Conservation (phyloP, 108 stramenopile genomes). For the Asterionellopsis glacialis region DNA sequence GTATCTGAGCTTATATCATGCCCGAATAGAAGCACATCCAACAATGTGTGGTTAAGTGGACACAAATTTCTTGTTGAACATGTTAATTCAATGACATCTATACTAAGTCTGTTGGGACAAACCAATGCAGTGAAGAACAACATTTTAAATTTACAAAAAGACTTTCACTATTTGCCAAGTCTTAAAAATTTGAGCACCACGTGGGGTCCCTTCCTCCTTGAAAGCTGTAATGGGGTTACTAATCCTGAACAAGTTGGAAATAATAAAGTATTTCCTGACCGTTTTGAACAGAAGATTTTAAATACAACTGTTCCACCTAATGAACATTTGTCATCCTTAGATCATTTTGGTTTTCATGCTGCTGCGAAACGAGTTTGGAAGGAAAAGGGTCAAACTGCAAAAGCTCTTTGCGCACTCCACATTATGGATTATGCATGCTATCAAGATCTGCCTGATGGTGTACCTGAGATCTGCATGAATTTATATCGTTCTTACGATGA, state of each 20-base stretch:
- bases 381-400: slow-evolving; percentile 16
- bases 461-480: slow-evolving; percentile 19
- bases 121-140: too few species aligned
- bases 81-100: slow-evolving; percentile 10
- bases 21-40: too few species aligned
- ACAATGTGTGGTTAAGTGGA: not conserved
- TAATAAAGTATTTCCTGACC: not conserved
- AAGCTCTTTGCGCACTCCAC: slow-evolving; percentile 29
- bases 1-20: slow-evolving; percentile 9
- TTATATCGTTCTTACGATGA: slow-evolving; percentile 3
- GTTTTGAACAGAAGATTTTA: too few species aligned
- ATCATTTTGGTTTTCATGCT: slow-evolving; percentile 18
- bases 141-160: not conserved
- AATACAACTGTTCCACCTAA: not conserved
- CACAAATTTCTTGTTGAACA: slow-evolving; percentile 3
- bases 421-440: slow-evolving; percentile 43
- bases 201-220: slow-evolving; percentile 20
- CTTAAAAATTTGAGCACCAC: slow-evolving; percentile 11
- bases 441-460: slow-evolving; percentile 27
- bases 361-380: slow-evolving; percentile 28
- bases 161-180: slow-evolving; percentile 19
- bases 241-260: not conserved
- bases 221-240: slow-evolving; percentile 3
- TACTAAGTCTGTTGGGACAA: not conserved
- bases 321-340: slow-evolving; percentile 13